Percentiles rank a stretch among this genome's conserved stretches.
These are phyloP conservation scores for Teratosphaeriaceae sp. DNA, from an alignment of 2,329 filamentous ascomycete genomes.

Conservation along the genomic window DNA sequence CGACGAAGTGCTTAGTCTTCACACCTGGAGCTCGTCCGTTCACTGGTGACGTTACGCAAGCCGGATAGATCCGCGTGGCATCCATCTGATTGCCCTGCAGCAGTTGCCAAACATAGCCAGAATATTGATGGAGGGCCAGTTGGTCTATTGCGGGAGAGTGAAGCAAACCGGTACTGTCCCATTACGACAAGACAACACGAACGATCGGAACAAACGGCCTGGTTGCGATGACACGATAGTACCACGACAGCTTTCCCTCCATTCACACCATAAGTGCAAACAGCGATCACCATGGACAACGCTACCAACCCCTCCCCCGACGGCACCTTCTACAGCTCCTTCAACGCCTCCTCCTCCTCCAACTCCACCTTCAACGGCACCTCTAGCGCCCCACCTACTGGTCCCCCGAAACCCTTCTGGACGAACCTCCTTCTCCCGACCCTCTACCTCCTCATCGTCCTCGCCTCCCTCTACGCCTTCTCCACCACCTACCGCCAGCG, in stretches of 20 bases:
- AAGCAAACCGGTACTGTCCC: too few relatives aligned
- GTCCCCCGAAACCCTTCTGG: constrained; percentile 48
- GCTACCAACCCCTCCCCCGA: constrained; percentile 20
- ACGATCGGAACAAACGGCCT: too few relatives aligned
- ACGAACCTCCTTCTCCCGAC: constrained; percentile 78
- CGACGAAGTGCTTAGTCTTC: neutral
- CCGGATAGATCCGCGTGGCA: neutral
- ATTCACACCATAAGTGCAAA: neutral
- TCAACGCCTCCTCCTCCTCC: constrained; percentile 22
- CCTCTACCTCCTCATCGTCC: constrained; percentile 80
- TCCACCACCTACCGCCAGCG: constrained; percentile 88
- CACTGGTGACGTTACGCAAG: too few relatives aligned
- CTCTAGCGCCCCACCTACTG: constrained; percentile 13
- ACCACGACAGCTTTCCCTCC: neutral
- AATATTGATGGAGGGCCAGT: neutral
- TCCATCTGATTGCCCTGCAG: neutral
- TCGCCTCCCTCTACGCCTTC: constrained; percentile 85
- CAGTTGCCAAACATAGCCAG: neutral
- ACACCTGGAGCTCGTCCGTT: too few relatives aligned
- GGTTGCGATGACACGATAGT: constrained; percentile 1
- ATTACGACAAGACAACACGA: too few relatives aligned
- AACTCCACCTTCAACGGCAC: constrained; percentile 19
- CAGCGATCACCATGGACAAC: constrained; percentile 21
- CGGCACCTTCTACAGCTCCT: constrained; percentile 22
- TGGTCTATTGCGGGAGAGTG: too few relatives aligned